phyloP scores from a whole-genome alignment of 352 stramenopile species.

The Phytophthora hibernalis region DNA sequence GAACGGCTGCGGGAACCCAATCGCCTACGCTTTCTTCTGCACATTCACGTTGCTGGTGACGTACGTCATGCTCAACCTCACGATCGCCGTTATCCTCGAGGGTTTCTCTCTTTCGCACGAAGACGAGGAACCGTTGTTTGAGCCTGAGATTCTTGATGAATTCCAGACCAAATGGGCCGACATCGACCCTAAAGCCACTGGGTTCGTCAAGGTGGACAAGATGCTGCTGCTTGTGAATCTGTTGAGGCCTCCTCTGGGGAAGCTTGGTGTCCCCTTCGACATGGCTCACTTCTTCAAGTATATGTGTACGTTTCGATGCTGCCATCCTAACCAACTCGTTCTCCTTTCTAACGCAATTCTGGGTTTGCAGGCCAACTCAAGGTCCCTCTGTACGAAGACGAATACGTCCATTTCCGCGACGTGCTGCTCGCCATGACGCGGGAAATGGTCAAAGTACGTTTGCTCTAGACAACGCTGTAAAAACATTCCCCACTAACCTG shows the following conservation, averaged over 20 bases:
- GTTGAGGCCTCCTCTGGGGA: conserved; percentile 81
- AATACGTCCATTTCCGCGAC: conserved; percentile 88
- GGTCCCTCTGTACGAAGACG: conserved; percentile 84
- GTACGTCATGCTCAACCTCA: conserved; percentile 95
- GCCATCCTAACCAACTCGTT: not conserved
- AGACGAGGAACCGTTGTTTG: conserved; percentile 90
- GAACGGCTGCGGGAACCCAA: conserved; percentile 78
- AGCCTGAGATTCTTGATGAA: conserved; percentile 86
- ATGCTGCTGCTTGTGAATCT: conserved; percentile 79
- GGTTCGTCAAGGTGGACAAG: conserved; percentile 81
- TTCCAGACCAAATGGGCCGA: conserved; percentile 91
- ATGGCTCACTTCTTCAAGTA: conserved; percentile 64
- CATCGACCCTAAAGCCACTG: conserved; percentile 89
- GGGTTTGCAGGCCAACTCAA: conserved; percentile 55
- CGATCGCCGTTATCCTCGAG: conserved; percentile 94
- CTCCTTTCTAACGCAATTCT: conserved; percentile 3
- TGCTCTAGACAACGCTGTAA: not conserved
- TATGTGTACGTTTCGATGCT: conserved; percentile 49
- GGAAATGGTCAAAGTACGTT: conserved; percentile 83
- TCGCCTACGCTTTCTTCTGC: conserved; percentile 79
- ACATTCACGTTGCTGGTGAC: conserved; percentile 93
- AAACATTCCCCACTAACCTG: not conserved
- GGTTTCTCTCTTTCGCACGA: conserved; percentile 88
- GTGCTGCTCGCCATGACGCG: conserved; percentile 83
- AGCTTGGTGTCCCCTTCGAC: conserved; percentile 46